Evolutionary conservation across 805 yeast species (phyloP), one percentile per base, ranked within the genome.

Genomic region (Huiozyma naganishii): DNA sequence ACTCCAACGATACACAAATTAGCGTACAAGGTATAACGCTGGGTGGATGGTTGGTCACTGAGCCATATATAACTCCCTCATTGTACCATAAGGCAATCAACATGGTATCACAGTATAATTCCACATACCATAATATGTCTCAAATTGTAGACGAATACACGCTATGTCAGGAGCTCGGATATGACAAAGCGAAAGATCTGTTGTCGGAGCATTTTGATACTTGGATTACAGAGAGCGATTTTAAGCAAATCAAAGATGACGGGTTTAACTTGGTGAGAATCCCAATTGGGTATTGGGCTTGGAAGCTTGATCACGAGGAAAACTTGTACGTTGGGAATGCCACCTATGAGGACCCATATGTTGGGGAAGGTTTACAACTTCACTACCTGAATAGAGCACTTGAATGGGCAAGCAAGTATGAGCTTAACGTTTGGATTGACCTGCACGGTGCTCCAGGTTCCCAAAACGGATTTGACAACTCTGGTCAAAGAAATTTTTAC

Each of bases 281-380:
- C 33, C 92, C 92, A 0, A 73, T 83, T 41, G 90, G 90, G 2
- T 83, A 83, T 59, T 84, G 94, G 92, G 85, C 89, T 1, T 80
- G 79, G 64, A 70, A 69, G 45, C 62, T 62, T 33, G 49, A 57
- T 32, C 49, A 54, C 29, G 55, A 53, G 1, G 36, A 39, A 1
- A 42, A 45, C 27, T 36, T 30, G 9, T 58, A 55, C 29, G 35
- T 50, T 6, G 48, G 45, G 6, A 48, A 50, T 17, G 47, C 51
- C n/a, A 46, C 49, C 3, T 62, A 64, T 9, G 60, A 57, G 30
- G 87, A 81, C 59, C 85, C 86, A 0, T 81, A 78, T 52, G 79
- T 79, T 8, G 70, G 68, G 43, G 86, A 85, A 8, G 62, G 64
- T 9, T 27, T 54, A 30, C 85, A 83, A 47, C 78, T 77, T 41